Base-by-base conservation (phyloP, 352 stramenopile species). In the Phytopythium sindhum region DNA sequence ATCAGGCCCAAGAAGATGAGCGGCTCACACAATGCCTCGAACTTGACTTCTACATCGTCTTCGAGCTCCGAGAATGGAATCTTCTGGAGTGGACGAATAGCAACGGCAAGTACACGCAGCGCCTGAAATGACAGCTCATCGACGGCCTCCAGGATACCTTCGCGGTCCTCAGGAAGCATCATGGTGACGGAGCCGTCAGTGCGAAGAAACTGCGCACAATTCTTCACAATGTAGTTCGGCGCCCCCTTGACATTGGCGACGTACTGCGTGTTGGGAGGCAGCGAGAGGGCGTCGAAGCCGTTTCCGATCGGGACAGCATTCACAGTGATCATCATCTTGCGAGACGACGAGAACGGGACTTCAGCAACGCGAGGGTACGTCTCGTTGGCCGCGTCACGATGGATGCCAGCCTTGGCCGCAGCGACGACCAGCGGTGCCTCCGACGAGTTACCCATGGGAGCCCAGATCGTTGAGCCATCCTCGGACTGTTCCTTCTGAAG, bases 1-100 rank as follows among this genome's bases (percentile, higher is more conserved):
- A 98, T 74, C 8, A 99, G 73, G 10, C 95, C 95, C 24, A 96
- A 80, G 79, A 98, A 98, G 47, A 92, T 93, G 21, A 98, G 74
- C 11, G 75, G 67, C 37, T 96, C 72, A 14, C 85, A 79, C 5
- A 88, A 65, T 7, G 73, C 70, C 42, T 84, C 71, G 52, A 87
- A 90, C 64, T 87, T 87, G 3, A 37, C 62, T 9, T 90, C 78
- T 4, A 84, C 64, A 24, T 87, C 79, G 48, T 88, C 80, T 41
- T 88, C 76, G 37, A 77, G 67, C 19, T 63, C 66, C 28, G 70
- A 62, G 65, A 78, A 89, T 11, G 78, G 80, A 29, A 88, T 55
- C 42, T 57, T 67, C 14, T 71, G 31, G 39, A 88, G 64, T 5
- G 78, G 79, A 48, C 88, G 88, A 61, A 96, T 92, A 0, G 91